phyloP scores from a whole-genome alignment of 768 basidiomycete species.

The Mycena kentingensis region DNA sequence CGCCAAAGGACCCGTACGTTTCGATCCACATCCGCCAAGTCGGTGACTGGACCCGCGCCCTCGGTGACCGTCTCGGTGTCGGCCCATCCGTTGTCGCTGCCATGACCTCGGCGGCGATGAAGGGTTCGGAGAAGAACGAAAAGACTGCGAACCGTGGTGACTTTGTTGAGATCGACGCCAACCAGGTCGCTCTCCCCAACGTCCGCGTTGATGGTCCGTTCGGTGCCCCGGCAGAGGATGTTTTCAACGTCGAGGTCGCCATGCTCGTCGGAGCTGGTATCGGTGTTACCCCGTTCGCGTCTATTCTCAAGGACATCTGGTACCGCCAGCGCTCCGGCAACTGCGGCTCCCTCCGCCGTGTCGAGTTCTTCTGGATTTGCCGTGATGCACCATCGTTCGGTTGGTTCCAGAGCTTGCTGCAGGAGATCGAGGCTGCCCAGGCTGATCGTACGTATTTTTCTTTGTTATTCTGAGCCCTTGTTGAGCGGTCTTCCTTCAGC shows the following conservation, averaged over 20 bases:
- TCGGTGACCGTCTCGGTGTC: slow-evolving; percentile 85
- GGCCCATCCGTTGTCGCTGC: slow-evolving; percentile 74
- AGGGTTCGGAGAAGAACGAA: slow-evolving; percentile 67
- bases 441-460: slow-evolving; percentile 69
- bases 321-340: slow-evolving; percentile 81
- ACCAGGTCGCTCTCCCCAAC: slow-evolving; percentile 55
- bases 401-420: slow-evolving; percentile 91
- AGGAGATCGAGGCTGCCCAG: slow-evolving; percentile 86
- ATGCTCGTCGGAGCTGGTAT: slow-evolving; percentile 94
- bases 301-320: slow-evolving; percentile 95
- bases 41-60: slow-evolving; percentile 81
- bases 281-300: slow-evolving; percentile 93
- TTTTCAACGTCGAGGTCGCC: slow-evolving; percentile 83
- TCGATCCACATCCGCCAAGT: slow-evolving; percentile 93
- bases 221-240: slow-evolving; percentile 91
- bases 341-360: slow-evolving; percentile 79
- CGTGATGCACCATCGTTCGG: slow-evolving; percentile 96
- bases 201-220: slow-evolving; percentile 90
- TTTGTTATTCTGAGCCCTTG: background rate
- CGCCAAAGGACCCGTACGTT: slow-evolving; percentile 91
- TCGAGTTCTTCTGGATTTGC: slow-evolving; percentile 95
- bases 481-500: slow-evolving; percentile 47
- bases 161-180: slow-evolving; percentile 75
- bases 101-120: slow-evolving; percentile 79
- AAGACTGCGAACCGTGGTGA: slow-evolving; percentile 62